These are phyloP conservation scores for Fraxinus xanthoxyloides DNA, from an alignment of 305 asterid species.

Conservation along the genomic window DNA sequence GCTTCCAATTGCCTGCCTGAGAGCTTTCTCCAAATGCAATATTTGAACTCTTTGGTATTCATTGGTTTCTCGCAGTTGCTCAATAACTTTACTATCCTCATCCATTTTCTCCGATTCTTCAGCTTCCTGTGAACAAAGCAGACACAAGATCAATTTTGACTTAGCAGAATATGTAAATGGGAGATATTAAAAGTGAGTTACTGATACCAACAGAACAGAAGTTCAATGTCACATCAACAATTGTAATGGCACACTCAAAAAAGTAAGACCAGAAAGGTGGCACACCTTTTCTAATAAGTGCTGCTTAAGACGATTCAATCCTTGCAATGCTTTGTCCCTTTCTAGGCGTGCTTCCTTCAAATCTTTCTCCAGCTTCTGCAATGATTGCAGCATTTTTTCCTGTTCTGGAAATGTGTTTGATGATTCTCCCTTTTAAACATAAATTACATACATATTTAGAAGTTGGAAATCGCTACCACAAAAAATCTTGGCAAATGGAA, in stretches of 20 bases:
- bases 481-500: neutral
- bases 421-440: constrained; percentile 30
- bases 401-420: constrained; percentile 51
- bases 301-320: constrained; percentile 91
- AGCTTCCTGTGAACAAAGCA: constrained; percentile 60
- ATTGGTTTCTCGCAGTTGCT: constrained; percentile 70
- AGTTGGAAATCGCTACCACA: constrained; percentile 6
- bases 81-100: constrained; percentile 87
- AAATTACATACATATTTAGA: constrained; percentile 16
- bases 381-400: constrained; percentile 64
- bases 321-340: constrained; percentile 78
- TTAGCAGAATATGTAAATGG: constrained; percentile 2
- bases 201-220: constrained; percentile 2
- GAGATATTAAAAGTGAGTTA: constrained; percentile 3
- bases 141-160: constrained; percentile 13
- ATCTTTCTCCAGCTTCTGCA: constrained; percentile 76
- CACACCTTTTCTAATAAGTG: constrained; percentile 90
- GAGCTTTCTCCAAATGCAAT: constrained; percentile 69
- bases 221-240: constrained; percentile 5
- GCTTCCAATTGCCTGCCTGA: constrained; percentile 61
- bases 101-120: constrained; percentile 99
- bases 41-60: constrained; percentile 76
- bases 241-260: constrained; percentile 18
- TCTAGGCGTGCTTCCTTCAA: constrained; percentile 58
- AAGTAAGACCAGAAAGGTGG: constrained; percentile 11